Conservation (phyloP, 148 eudicot species). For the Vaccinium darrowii region DNA sequence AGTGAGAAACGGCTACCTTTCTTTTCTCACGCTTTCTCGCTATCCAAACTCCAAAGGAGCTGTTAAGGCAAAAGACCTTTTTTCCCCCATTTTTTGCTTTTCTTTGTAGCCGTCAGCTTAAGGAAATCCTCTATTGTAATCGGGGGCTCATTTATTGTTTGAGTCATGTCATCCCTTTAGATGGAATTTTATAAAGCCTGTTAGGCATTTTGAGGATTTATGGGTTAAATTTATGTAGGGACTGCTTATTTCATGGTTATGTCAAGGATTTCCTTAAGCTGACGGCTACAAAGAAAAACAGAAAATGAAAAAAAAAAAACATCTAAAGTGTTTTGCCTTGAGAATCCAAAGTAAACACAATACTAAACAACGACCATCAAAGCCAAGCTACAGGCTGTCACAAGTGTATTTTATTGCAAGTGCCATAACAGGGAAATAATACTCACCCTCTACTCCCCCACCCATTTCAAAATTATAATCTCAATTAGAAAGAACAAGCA, state of each 20-base stretch:
- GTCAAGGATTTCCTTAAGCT: not conserved
- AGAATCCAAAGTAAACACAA: not conserved
- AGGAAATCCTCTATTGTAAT: not conserved
- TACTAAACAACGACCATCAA: not conserved
- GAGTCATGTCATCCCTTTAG: no score
- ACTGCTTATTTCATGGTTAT: no score
- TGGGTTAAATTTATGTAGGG: no score
- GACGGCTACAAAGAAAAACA: not conserved
- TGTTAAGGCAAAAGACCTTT: not conserved
- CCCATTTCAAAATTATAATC: not conserved
- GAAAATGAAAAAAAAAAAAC: not conserved
- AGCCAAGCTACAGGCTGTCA: not conserved
- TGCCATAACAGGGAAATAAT: not conserved
- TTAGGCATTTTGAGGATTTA: no score
- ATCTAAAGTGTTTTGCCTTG: not conserved
- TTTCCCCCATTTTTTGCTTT: not conserved
- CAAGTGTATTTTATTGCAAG: not conserved
- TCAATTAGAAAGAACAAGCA: not conserved
- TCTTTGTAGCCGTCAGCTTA: not conserved
- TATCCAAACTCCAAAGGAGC: no score
- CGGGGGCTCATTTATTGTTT: no score
- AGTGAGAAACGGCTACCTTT: no score
- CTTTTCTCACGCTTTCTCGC: no score
- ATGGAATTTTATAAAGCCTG: no score
- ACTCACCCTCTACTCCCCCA: not conserved